Conservation (phyloP, 2,329 filamentous ascomycete genomes). For the Penicillium nordicum region DNA sequence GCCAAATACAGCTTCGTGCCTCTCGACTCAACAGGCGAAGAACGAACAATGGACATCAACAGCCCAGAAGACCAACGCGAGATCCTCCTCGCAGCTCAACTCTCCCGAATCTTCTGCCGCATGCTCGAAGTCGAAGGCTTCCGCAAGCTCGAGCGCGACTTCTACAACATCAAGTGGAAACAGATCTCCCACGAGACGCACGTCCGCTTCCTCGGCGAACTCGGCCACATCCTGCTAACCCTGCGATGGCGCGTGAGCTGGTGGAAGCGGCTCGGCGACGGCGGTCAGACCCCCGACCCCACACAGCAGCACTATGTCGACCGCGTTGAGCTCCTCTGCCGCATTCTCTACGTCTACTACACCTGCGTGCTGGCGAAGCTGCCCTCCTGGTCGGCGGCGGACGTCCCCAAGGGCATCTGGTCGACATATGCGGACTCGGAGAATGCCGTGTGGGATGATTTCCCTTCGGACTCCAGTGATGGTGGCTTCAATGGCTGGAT, state of each 20-base stretch:
- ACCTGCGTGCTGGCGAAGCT: conserved; percentile 44
- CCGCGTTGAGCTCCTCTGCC: conserved; percentile 41
- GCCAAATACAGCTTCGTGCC: conserved; percentile 44
- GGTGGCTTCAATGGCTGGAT: conserved; percentile 44
- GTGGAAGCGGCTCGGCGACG: conserved; percentile 45
- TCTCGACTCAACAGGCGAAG: conserved; percentile 26
- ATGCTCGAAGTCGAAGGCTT: conserved; percentile 48
- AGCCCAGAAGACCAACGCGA: conserved; percentile 37
- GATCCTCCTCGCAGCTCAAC: conserved; percentile 43
- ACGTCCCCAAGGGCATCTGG: conserved; percentile 40
- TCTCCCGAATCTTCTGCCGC: conserved; percentile 46
- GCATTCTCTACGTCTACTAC: conserved; percentile 48
- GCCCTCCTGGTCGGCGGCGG: conserved; percentile 37
- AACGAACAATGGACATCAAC: conserved; percentile 41
- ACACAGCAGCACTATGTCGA: conserved; percentile 40
- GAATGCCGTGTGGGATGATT: conserved; percentile 42
- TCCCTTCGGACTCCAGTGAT: conserved; percentile 38
- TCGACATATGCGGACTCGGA: conserved; percentile 43
- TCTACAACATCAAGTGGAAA: conserved; percentile 48
- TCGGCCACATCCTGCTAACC: conserved; percentile 42
- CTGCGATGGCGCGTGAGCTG: conserved; percentile 47
- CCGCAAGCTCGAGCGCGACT: conserved; percentile 42
- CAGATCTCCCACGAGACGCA: conserved; percentile 43
- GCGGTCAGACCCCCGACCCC: conserved; percentile 34
- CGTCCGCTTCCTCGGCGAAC: conserved; percentile 39